Conservation (phyloP, 228 moss, liverwort and hornwort species). For the Sphagnum magellanicum region DNA sequence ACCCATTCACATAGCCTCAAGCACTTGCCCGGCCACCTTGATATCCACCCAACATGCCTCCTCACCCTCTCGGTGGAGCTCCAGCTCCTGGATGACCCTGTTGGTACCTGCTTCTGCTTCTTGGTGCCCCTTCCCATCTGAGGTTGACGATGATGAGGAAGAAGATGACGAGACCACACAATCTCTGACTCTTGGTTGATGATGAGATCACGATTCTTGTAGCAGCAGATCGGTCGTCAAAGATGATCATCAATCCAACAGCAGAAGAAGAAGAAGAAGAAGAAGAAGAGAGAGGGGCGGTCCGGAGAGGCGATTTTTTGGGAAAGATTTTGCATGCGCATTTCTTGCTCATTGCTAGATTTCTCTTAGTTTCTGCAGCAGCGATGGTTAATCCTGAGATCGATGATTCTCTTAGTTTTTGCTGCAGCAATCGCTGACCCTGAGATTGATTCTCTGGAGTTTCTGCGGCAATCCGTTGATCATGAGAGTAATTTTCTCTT, state of each 20-base stretch:
- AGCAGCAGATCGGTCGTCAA: constrained; percentile 29
- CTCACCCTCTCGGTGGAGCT: constrained; percentile 45
- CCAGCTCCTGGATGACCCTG: constrained; percentile 17
- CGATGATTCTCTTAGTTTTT: constrained; percentile 2
- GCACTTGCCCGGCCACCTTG: constrained; percentile 54
- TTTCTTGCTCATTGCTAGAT: no score
- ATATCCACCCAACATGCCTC: constrained; percentile 40
- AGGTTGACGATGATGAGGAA: constrained; percentile 37
- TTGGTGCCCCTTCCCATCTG: constrained; percentile 27
- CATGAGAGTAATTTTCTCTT: constrained; percentile 72
- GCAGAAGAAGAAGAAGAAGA: no score
- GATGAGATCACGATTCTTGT: constrained; percentile 25
- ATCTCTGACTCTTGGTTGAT: constrained; percentile 5
- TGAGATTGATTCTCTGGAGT: constrained; percentile 10
- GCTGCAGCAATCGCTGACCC: constrained; percentile 18
- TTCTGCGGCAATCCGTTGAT: constrained; percentile 33
- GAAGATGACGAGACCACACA: constrained; percentile 10
- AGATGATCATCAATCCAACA: no score
- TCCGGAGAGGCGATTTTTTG: no score
- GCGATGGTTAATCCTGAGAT: constrained; percentile 85
- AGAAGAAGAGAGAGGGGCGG: no score
- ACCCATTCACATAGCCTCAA: constrained; percentile 61
- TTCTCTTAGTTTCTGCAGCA: constrained; percentile 13
- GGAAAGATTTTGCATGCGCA: no score
- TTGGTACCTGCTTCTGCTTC: constrained; percentile 48